A percentile compares a stretch with the other conserved stretches of the same genome.
Conservation (phyloP, 2,329 filamentous ascomycete genomes). For the Diaporthe capsici region DNA sequence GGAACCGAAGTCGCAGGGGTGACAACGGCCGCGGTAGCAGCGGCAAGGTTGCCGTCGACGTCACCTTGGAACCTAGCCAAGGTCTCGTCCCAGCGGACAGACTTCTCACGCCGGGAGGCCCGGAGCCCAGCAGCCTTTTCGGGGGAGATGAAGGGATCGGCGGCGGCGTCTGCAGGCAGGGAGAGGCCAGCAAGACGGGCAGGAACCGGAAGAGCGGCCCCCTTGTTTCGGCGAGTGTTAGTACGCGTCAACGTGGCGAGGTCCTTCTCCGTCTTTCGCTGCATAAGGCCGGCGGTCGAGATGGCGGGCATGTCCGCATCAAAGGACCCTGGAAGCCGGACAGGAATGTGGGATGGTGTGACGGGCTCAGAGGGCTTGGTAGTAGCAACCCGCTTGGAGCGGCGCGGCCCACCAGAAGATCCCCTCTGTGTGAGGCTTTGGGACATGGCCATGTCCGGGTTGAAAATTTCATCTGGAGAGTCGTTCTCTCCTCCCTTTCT, state of each 20-base stretch:
- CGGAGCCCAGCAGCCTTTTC: background rate
- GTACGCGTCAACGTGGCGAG: slow-evolving; percentile 57
- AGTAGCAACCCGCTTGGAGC: slow-evolving; percentile 40
- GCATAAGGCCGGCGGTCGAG: slow-evolving; percentile 42
- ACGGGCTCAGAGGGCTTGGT: slow-evolving; percentile 46
- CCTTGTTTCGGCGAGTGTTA: slow-evolving; percentile 63
- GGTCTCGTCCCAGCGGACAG: slow-evolving; percentile 52
- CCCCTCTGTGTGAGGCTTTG: slow-evolving; percentile 39
- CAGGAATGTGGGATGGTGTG: slow-evolving; percentile 50
- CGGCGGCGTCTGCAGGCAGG: background rate
- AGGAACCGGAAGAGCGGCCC: slow-evolving; percentile 51
- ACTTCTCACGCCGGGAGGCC: slow-evolving; percentile 43
- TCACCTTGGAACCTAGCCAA: slow-evolving; percentile 49
- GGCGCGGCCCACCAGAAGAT: slow-evolving; percentile 16
- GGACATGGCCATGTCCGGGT: slow-evolving; percentile 44
- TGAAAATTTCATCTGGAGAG: slow-evolving; percentile 44
- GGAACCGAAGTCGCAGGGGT: background rate
- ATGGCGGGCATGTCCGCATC: slow-evolving; percentile 44
- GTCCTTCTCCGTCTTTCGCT: slow-evolving; percentile 57
- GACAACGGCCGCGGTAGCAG: background rate
- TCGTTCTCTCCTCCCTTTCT: slow-evolving; percentile 48
- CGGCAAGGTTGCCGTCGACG: slow-evolving; percentile 26
- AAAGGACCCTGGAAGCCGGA: slow-evolving; percentile 50
- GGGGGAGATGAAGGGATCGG: slow-evolving; percentile 14
- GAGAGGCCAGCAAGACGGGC: slow-evolving; percentile 46